Conservation (phyloP, 2,329 filamentous ascomycete species). For the Alternaria longipes region DNA sequence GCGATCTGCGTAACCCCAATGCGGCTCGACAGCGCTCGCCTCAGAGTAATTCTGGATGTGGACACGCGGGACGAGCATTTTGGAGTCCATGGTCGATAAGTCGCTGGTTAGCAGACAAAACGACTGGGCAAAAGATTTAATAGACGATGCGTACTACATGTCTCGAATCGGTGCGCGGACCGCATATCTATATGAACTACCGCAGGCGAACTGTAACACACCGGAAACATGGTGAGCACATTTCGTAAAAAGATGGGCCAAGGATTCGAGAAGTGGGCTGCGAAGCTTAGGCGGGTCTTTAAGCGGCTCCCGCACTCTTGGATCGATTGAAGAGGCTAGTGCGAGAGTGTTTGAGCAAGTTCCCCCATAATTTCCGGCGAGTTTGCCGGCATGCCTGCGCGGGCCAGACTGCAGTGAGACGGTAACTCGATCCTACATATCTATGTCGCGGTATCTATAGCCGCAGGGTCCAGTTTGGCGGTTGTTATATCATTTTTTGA, state of each 20-base stretch:
- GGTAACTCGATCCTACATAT: conserved; percentile 22
- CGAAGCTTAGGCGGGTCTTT: conserved; percentile 3
- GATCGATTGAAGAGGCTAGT: conserved; percentile 1
- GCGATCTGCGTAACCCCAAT: conserved; percentile 67
- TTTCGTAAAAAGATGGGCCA: conserved; percentile 10
- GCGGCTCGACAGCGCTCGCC: conserved; percentile 52
- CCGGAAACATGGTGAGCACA: conserved; percentile 17
- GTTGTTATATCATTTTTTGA: neutral
- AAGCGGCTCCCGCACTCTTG: neutral
- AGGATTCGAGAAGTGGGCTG: conserved; percentile 4
- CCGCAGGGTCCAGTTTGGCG: neutral
- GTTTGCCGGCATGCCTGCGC: conserved; percentile 12
- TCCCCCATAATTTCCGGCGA: conserved; percentile 36
- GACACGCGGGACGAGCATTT: conserved; percentile 29
- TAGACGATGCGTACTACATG: conserved; percentile 6
- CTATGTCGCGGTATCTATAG: conserved; percentile 16
- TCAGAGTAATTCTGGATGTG: conserved; percentile 58
- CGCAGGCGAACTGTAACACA: neutral
- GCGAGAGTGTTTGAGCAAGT: conserved; percentile 45
- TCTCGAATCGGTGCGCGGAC: neutral
- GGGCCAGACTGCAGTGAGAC: conserved; percentile 14
- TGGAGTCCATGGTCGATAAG: conserved; percentile 29
- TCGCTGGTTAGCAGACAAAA: conserved; percentile 10
- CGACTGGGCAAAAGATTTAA: conserved; percentile 21
- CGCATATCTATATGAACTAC: conserved; percentile 24